phyloP scores from a whole-genome alignment of 2,329 filamentous ascomycete species.

The Macroventuria anomochaeta region DNA sequence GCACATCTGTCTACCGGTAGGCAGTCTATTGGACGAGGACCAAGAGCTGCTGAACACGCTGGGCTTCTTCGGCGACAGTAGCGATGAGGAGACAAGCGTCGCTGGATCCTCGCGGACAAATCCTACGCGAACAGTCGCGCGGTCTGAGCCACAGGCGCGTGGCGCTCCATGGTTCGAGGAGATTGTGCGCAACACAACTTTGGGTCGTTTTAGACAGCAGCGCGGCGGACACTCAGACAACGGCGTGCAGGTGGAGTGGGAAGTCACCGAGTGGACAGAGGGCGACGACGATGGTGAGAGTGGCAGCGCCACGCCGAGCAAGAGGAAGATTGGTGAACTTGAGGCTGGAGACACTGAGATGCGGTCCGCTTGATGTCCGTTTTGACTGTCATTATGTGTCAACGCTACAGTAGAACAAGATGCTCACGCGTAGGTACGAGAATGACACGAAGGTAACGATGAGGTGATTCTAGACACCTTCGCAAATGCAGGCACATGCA shows the following conservation, averaged over 20 bases:
- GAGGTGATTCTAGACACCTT: neutral
- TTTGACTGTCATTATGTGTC: constrained; percentile 7
- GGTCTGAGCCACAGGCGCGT: constrained; percentile 40
- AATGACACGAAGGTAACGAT: constrained; percentile 16
- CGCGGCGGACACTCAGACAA: constrained; percentile 69
- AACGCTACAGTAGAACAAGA: constrained; percentile 22
- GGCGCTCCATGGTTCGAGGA: constrained; percentile 86
- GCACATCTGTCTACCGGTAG: constrained; percentile 82
- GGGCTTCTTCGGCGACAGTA: constrained; percentile 63
- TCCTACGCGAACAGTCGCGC: constrained; percentile 20
- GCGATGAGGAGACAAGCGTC: constrained; percentile 33
- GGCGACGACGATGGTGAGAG: constrained; percentile 48
- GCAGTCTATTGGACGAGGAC: constrained; percentile 74
- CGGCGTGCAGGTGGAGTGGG: constrained; percentile 76
- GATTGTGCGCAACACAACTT: constrained; percentile 75
- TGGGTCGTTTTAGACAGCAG: constrained; percentile 71
- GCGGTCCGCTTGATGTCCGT: constrained; percentile 30
- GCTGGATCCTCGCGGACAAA: constrained; percentile 21
- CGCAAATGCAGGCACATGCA: constrained; percentile 18
- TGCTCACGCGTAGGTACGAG: constrained; percentile 37
- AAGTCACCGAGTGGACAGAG: constrained; percentile 72
- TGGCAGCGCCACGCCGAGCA: constrained; percentile 29
- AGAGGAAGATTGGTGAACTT: constrained; percentile 46
- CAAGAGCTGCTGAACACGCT: constrained; percentile 75
- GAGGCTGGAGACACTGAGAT: constrained; percentile 42